Percentiles rank a stretch among this genome's conserved stretches.
phyloP scores from a whole-genome alignment of 148 eudicot genomes.

The Selenicereus undatus region DNA sequence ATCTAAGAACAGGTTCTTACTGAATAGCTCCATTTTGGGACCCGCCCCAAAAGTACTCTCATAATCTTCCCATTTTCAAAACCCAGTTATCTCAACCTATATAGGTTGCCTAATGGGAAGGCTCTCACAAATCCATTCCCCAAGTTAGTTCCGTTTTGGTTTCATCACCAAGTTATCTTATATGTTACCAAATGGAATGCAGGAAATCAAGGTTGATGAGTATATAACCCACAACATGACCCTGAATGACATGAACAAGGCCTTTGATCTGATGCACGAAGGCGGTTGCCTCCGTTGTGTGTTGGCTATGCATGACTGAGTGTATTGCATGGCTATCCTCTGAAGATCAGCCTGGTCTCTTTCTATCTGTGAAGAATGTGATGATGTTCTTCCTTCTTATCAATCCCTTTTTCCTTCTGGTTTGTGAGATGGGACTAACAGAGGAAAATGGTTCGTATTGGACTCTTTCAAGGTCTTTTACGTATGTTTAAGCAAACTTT shows the following conservation, averaged over 20 bases:
- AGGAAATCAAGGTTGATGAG: conserved; percentile 99
- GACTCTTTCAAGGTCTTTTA: conserved; percentile 6
- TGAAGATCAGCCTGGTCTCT: neutral
- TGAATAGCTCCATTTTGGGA: too few species aligned
- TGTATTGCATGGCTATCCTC: neutral
- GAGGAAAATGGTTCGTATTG: neutral
- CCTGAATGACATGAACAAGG: conserved; percentile 78
- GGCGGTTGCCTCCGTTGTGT: conserved; percentile 92
- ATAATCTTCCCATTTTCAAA: neutral
- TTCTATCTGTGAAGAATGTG: neutral
- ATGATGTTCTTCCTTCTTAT: neutral
- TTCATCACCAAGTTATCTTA: neutral
- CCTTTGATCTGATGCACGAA: conserved; percentile 89
- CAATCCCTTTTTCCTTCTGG: neutral
- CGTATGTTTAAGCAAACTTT: neutral
- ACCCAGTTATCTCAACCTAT: too few species aligned
- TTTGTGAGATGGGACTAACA: neutral
- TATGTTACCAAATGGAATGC: conserved; percentile 6
- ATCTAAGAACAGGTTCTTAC: too few species aligned
- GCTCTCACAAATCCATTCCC: neutral
- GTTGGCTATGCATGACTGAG: conserved; percentile 29
- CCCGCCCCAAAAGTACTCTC: neutral
- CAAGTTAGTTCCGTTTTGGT: neutral
- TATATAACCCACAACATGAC: conserved; percentile 81
- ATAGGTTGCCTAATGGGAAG: neutral